These are phyloP conservation scores for Ophiostoma himal-ulmi DNA, from an alignment of 2,329 filamentous ascomycete species.

Conservation along the genomic window DNA sequence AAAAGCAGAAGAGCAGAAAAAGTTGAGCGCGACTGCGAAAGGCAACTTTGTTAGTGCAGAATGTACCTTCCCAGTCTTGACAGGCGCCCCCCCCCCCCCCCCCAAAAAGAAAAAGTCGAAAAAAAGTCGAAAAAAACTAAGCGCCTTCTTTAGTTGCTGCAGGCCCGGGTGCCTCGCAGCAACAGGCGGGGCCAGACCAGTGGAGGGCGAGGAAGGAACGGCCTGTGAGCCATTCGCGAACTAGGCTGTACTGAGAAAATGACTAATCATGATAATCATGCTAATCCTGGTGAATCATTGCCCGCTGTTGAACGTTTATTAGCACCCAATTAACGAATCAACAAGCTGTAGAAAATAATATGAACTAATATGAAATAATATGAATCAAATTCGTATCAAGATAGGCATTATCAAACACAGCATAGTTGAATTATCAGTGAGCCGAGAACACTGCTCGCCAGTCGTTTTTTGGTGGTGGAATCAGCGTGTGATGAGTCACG, in stretches of 20 bases:
- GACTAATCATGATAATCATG: not conserved
- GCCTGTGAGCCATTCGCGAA: slow-evolving; percentile 2
- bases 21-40: slow-evolving; percentile 16
- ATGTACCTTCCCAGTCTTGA: slow-evolving; percentile 7
- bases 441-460: not conserved
- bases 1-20: slow-evolving; percentile 8
- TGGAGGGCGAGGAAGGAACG: not conserved
- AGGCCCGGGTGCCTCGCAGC: slow-evolving; percentile 2
- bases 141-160: slow-evolving; percentile 18
- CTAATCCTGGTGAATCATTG: not conserved
- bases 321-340: not conserved
- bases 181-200: slow-evolving; percentile 16
- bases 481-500: slow-evolving; percentile 19
- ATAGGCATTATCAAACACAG: no score
- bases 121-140: slow-evolving; percentile 20
- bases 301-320: not conserved
- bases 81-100: not conserved
- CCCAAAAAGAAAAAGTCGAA: not conserved
- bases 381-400: no score
- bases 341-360: not conserved
- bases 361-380: not conserved
- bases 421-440: not conserved
- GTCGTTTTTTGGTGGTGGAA: not conserved
- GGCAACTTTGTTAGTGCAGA: slow-evolving; percentile 13
- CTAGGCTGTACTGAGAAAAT: not conserved